phyloP scores from a whole-genome alignment of 2,329 filamentous ascomycete species.

The Cladophialophora chaetospira region DNA sequence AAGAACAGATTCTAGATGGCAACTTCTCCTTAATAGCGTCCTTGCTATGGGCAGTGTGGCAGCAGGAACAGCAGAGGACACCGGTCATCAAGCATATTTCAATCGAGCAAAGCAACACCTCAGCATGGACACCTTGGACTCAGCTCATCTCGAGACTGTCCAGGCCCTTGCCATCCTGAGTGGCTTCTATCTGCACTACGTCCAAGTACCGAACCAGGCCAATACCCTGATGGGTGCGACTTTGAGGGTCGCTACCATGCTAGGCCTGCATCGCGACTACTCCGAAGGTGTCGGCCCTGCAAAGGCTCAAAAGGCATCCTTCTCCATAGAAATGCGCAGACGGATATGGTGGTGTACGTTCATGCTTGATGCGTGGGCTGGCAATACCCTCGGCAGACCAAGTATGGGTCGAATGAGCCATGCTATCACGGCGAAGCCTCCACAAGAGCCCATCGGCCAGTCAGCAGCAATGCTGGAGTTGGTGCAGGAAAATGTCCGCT shows the following conservation, averaged over 20 bases:
- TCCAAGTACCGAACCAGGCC: constrained; percentile 75
- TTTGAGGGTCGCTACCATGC: constrained; percentile 71
- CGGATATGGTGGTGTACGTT: constrained; percentile 76
- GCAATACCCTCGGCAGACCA: constrained; percentile 69
- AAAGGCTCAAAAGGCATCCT: constrained; percentile 51
- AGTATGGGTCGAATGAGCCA: constrained; percentile 68
- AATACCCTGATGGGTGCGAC: constrained; percentile 72
- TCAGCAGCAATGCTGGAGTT: constrained; percentile 17
- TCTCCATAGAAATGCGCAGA: constrained; percentile 62
- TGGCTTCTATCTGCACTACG: constrained; percentile 76
- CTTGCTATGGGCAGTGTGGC: constrained; percentile 74
- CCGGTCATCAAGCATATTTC: constrained; percentile 68
- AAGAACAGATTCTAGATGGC: constrained; percentile 68
- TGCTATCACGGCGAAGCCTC: constrained; percentile 67
- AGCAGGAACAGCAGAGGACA: constrained; percentile 63
- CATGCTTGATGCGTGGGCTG: constrained; percentile 73
- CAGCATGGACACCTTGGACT: constrained; percentile 67
- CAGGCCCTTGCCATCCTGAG: constrained; percentile 72
- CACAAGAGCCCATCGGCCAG: constrained; percentile 54
- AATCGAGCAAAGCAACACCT: constrained; percentile 67
- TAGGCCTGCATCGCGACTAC: constrained; percentile 70
- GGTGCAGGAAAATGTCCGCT: constrained; percentile 69
- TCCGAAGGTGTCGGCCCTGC: constrained; percentile 46
- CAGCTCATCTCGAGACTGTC: constrained; percentile 71
- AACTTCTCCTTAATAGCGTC: constrained; percentile 73